Conservation (phyloP, 108 stramenopile species). For the Skeletonema tropicum region DNA sequence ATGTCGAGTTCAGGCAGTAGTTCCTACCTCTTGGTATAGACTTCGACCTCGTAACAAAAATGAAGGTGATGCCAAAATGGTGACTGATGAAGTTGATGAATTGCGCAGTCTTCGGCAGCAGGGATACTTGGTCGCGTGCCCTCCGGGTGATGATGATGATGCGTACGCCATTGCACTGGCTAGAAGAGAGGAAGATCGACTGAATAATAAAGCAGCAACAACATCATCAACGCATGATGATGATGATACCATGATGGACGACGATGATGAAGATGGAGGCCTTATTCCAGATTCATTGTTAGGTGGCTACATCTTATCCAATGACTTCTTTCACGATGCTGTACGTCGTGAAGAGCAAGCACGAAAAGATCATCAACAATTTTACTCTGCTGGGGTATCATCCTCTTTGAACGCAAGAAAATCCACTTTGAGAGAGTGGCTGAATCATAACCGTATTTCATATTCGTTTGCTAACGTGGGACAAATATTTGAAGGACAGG, state of each 20-base stretch:
- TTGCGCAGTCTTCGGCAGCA: constrained; percentile 54
- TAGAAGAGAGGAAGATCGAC: constrained; percentile 62
- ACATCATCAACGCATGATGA: constrained; percentile 3
- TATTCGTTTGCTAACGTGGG: constrained; percentile 85
- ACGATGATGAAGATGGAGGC: constrained; percentile 16
- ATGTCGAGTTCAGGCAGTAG: constrained; percentile 74
- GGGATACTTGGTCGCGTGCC: constrained; percentile 69
- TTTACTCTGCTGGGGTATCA: constrained; percentile 4
- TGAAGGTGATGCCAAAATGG: constrained; percentile 54
- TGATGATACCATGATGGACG: constrained; percentile 46
- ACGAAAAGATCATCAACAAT: constrained; percentile 3
- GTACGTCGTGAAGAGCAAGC: constrained; percentile 59
- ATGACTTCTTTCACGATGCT: constrained; percentile 89
- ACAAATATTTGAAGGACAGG: constrained; percentile 59
- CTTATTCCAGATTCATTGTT: not conserved
- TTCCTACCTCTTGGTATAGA: constrained; percentile 76
- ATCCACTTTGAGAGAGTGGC: constrained; percentile 23
- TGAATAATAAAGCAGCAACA: constrained; percentile 17
- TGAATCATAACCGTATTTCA: constrained; percentile 67
- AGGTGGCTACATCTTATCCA: constrained; percentile 73
- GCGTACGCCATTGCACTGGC: constrained; percentile 80
- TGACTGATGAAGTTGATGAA: constrained; percentile 61
- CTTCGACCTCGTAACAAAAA: constrained; percentile 45
- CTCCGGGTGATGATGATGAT: constrained; percentile 87
- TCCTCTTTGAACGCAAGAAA: constrained; percentile 8